These are phyloP conservation scores for Pestalotiopsis sp. DNA, from an alignment of 2,329 filamentous ascomycete species.

Conservation along the genomic window DNA sequence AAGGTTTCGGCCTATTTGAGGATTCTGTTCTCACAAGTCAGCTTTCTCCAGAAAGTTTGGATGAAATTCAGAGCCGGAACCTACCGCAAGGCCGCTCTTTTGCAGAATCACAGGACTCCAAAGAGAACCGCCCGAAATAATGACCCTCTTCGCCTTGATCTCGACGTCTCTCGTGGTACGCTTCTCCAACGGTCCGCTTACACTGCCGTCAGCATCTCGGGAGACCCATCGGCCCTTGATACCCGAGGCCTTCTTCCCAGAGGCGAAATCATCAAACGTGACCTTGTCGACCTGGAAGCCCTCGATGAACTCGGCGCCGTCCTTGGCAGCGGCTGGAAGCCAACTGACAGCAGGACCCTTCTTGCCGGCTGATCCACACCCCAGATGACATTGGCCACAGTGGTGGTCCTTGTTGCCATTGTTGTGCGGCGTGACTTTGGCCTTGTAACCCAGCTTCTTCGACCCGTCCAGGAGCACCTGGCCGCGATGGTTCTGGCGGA, in stretches of 20 bases:
- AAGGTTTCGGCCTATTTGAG: constrained; percentile 78
- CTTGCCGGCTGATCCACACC: constrained; percentile 59
- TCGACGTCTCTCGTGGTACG: constrained; percentile 61
- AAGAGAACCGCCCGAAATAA: constrained; percentile 73
- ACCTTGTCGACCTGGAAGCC: constrained; percentile 65
- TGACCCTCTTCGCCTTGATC: constrained; percentile 75
- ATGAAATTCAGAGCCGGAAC: constrained; percentile 16
- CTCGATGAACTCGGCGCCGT: constrained; percentile 70
- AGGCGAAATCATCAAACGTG: constrained; percentile 57
- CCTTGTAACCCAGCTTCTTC: constrained; percentile 64
- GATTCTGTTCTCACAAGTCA: constrained; percentile 54
- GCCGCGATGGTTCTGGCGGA: constrained; percentile 66
- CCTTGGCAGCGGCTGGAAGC: constrained; percentile 66
- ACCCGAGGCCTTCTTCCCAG: constrained; percentile 19
- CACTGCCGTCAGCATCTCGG: constrained; percentile 61
- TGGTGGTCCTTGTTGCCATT: constrained; percentile 65
- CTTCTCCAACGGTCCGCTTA: constrained; percentile 49
- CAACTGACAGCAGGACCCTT: constrained; percentile 70
- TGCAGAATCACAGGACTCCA: constrained; percentile 75
- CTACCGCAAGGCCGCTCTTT: constrained; percentile 71
- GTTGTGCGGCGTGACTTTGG: constrained; percentile 69
- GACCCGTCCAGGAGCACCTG: constrained; percentile 65
- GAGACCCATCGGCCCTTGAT: constrained; percentile 44
- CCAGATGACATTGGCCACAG: constrained; percentile 51
- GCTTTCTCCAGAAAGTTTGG: too few relatives aligned